Conservation (phyloP, 768 basidiomycete species). For the Cantharellus cinnabarinus region DNA sequence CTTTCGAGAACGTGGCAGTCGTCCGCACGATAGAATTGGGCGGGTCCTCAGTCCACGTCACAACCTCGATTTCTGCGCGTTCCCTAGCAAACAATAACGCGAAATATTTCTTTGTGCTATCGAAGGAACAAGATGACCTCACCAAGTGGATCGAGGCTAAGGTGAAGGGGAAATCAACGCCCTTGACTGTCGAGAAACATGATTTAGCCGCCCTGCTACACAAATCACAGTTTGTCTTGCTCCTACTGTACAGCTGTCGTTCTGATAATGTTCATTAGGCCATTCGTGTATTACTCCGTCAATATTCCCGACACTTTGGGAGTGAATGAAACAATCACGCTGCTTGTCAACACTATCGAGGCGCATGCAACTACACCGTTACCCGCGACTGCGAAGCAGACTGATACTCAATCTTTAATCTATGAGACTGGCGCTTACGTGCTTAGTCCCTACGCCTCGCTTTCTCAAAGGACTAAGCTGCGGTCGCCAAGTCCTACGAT, state of each 20-base stretch:
- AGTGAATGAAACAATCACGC: slow-evolving; percentile 40
- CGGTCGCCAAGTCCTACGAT: slow-evolving; percentile 15
- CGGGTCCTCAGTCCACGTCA: slow-evolving; percentile 71
- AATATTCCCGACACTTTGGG: slow-evolving; percentile 39
- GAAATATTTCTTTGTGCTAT: slow-evolving; percentile 48
- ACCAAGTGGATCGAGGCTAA: slow-evolving; percentile 67
- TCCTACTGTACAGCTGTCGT: neutral
- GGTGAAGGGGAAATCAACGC: slow-evolving; percentile 44
- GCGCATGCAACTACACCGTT: slow-evolving; percentile 61
- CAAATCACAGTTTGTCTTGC: slow-evolving; percentile 18
- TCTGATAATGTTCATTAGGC: slow-evolving; percentile 11
- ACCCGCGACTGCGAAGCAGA: slow-evolving; percentile 52
- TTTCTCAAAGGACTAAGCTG: slow-evolving; percentile 71
- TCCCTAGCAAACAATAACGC: slow-evolving; percentile 39
- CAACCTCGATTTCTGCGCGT: slow-evolving; percentile 71
- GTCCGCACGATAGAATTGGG: slow-evolving; percentile 80
- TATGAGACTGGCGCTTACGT: slow-evolving; percentile 63
- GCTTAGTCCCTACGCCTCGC: slow-evolving; percentile 62
- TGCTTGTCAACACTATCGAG: slow-evolving; percentile 62
- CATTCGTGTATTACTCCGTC: slow-evolving; percentile 37
- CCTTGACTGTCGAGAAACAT: slow-evolving; percentile 32
- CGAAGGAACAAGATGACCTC: slow-evolving; percentile 36
- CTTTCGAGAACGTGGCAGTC: slow-evolving; percentile 77
- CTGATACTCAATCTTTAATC: slow-evolving; percentile 58
- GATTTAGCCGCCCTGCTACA: slow-evolving; percentile 28